Conservation (phyloP, 208 protist genomes). For the Crithidia acanthocephali region DNA sequence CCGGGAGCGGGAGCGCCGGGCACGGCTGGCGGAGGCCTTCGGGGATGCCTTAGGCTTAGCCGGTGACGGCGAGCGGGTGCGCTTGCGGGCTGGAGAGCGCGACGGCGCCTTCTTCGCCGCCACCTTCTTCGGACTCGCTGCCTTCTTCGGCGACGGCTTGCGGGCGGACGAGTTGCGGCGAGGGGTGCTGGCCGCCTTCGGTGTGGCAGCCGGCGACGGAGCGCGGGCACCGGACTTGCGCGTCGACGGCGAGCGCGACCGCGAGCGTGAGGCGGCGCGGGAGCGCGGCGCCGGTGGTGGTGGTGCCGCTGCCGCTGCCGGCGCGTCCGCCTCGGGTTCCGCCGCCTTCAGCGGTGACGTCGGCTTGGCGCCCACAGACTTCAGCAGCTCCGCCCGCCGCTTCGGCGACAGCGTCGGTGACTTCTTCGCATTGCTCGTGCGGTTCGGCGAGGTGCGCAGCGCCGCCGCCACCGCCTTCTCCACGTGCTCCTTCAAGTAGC, state of each 20-base stretch:
- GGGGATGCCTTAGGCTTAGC: conserved; percentile 30
- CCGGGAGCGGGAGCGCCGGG: conserved; percentile 16
- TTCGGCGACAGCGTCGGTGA: conserved; percentile 16
- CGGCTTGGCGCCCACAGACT: conserved; percentile 26
- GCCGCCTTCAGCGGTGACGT: conserved; percentile 19
- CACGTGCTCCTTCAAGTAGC: conserved; percentile 47
- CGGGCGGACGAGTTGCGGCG: conserved; percentile 20
- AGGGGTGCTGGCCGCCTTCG: conserved; percentile 8
- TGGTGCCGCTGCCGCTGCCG: background rate
- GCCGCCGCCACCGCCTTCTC: conserved; percentile 9
- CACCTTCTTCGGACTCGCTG: background rate
- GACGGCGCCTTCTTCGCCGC: conserved; percentile 7
- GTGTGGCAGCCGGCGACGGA: conserved; percentile 6
- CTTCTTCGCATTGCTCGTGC: conserved; percentile 34
- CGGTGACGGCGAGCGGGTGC: conserved; percentile 26
- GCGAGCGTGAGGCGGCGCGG: background rate
- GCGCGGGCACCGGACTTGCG: conserved; percentile 12
- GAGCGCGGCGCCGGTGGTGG: background rate
- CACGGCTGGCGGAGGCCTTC: background rate
- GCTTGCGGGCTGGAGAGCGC: conserved; percentile 21
- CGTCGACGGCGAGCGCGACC: conserved; percentile 18
- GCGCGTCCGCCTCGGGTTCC: background rate
- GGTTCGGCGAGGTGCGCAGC: conserved; percentile 12
- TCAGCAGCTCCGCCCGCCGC: conserved; percentile 22
- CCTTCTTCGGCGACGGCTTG: conserved; percentile 22